Percentiles rank a stretch among this genome's conserved stretches.
Evolutionary conservation across 2,329 filamentous ascomycete species (phyloP).

Genomic region (Teratosphaeria viscida): DNA sequence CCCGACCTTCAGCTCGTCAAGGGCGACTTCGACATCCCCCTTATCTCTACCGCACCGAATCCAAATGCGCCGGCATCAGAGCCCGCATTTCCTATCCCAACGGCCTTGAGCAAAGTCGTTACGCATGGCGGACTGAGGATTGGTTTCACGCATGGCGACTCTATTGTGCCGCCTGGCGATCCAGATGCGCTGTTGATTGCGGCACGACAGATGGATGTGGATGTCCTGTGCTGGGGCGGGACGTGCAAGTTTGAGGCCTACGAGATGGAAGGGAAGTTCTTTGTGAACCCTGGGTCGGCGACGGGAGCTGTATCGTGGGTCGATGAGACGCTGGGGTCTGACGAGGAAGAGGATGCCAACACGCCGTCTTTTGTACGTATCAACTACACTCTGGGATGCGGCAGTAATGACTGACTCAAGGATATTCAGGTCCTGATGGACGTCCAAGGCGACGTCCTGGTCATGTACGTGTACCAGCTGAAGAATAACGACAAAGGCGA

Average conservation of each 20-base stretch:
- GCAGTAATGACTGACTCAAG: neutral
- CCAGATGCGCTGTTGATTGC: conserved; percentile 57
- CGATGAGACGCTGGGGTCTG: conserved; percentile 24
- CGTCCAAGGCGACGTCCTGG: conserved; percentile 92
- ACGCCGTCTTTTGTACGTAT: neutral
- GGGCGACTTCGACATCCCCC: conserved; percentile 59
- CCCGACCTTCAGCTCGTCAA: conserved; percentile 60
- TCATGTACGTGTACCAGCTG: conserved; percentile 77
- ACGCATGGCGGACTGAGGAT: conserved; percentile 59
- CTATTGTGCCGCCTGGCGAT: conserved; percentile 59
- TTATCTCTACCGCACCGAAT: conserved; percentile 35
- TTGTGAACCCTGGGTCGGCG: conserved; percentile 58
- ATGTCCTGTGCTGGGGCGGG: conserved; percentile 58
- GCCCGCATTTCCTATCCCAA: conserved; percentile 23
- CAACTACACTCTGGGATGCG: too few species aligned
- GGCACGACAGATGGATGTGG: conserved; percentile 61
- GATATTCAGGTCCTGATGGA: conserved; percentile 88
- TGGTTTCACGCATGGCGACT: conserved; percentile 61
- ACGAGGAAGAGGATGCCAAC: neutral
- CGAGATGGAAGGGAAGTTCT: conserved; percentile 62
- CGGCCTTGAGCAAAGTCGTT: conserved; percentile 56
- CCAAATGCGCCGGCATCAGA: conserved; percentile 4
- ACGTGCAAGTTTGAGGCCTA: conserved; percentile 62
- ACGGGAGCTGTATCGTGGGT: conserved; percentile 55
- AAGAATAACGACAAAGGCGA: conserved; percentile 42